Base-by-base conservation (phyloP, 1,139 yeast species). In the Yamadazyma oceani region DNA sequence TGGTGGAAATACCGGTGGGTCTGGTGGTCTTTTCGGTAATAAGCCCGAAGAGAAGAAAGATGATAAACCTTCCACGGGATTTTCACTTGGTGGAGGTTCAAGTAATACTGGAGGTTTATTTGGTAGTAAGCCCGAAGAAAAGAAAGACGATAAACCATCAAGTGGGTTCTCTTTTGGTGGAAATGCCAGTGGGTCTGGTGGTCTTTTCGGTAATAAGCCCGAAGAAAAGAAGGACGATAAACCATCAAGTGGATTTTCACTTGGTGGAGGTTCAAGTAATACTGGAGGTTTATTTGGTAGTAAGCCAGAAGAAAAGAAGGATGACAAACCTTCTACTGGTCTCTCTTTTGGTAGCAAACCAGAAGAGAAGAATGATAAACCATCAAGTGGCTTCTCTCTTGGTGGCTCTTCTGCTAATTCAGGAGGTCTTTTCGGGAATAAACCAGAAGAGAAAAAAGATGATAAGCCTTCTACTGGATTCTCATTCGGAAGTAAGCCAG, bases 161-260 rank as follows among this genome's bases (percentile, higher is more conserved):
- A 9, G 12, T 2, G 50, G 49, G 9, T 51, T 55, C 36, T 50
- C 58, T 9, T 64, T 65, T 46, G 60, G 64, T 33, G 38, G 58
- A 17, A 58, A 55, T 34, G 54, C 63, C 13, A 48, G 41, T 6
- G 46, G 38, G 15, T 40, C 49, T 12, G 39, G 46, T 16, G 24
- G 25, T 3, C 36, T 45, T 16, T 63, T 64, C 46, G 60, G 65
- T 34, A 32, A 58, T 15, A 60, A 56, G 35, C 56, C 64, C 3
- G 54, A 48, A 13, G 57, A 48, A 24, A 46, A 48, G 38, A 39
- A 45, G 14, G 50, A 45, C 8, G 45, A 40, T 17, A 48, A 43
- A 30, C 41, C 45, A 14, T 37, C 45, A 13, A 21, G 26, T 46
- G 2, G 52, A 45, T 4, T 50, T 12, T 15, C 37, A 9, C 60